Evolutionary conservation across 306 rosid species (phyloP), one percentile per base, ranked within the genome.

Genomic region (Urtica urens): DNA sequence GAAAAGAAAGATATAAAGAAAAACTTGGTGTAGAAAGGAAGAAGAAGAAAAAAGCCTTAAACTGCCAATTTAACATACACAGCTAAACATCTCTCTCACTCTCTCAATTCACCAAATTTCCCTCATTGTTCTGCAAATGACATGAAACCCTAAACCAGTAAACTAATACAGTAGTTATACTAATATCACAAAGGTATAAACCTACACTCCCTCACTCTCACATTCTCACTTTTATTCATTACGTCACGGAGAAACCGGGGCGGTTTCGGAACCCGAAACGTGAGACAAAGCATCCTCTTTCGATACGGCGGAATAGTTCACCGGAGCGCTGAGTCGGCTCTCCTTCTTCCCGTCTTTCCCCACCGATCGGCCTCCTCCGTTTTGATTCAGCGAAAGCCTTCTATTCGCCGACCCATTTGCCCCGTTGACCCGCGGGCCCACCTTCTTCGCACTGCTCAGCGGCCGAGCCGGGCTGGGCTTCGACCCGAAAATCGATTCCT

Each of bases 401-500:
- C 97, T 67, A 74, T 49, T 75, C 23, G 94, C 95, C 42, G 92
- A 74, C 46, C 95, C 97, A 21, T 84, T 90, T 52, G 92, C 72
- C 25, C 88, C 86, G 26, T 84, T 84, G 19, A 69, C 41, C 18
- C 97, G 97, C 45, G 95, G 73, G 19, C 92, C 94, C 6, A 41
- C 80, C 57, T 63, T 77, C 87, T 85, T 87, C 86, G 79, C 79
- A 47, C 79, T 75, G 22, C 82, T 72, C 24, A 60, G 72, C 47
- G 88, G 69, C 69, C 97, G 77, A 53, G 78, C 94, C 38, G 95
- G 94, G 62, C 94, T 81, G 16, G 92, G 82, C 75, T 72, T 84
- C 42, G 95, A 70, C 22, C 82, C 76, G 68, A 75, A 78, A 24
- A 74, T 51, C 51, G 74, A 48, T 67, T 84, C 97, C 60, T 75